Conservation (phyloP, 2,329 filamentous ascomycete species). For the Pseudogymnoascus pannorum region DNA sequence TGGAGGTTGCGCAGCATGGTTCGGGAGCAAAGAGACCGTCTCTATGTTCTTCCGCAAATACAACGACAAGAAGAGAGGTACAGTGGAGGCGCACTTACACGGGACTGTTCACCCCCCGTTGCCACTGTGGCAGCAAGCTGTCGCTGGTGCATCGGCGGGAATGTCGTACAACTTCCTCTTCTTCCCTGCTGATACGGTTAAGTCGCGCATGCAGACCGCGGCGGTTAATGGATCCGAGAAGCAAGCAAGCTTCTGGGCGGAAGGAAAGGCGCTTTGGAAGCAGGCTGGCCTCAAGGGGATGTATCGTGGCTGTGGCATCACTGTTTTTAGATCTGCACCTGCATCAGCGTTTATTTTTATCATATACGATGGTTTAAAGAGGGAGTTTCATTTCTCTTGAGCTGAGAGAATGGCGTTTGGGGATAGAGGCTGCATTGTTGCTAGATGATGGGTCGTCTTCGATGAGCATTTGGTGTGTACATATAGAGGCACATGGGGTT, state of each 20-base stretch:
- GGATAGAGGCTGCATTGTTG: conserved; percentile 5
- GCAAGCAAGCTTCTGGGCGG: conserved; percentile 60
- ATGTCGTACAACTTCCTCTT: conserved; percentile 96
- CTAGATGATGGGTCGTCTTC: neutral
- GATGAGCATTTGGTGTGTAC: neutral
- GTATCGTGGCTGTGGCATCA: conserved; percentile 93
- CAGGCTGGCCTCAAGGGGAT: conserved; percentile 76
- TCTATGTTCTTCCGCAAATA: conserved; percentile 60
- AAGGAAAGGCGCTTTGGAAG: conserved; percentile 68
- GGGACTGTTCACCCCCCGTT: conserved; percentile 40
- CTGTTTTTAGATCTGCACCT: conserved; percentile 76
- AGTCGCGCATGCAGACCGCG: conserved; percentile 91
- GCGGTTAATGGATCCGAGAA: conserved; percentile 45
- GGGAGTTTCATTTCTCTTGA: conserved; percentile 48
- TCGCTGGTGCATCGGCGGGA: conserved; percentile 80
- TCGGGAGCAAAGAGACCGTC: conserved; percentile 79
- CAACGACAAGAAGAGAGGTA: conserved; percentile 33
- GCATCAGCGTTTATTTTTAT: conserved; percentile 99
- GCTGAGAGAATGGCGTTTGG: conserved; percentile 9
- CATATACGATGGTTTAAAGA: conserved; percentile 81
- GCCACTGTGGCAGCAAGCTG: conserved; percentile 78
- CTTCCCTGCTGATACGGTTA: conserved; percentile 95
- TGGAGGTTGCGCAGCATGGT: conserved; percentile 91
- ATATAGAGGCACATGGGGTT: neutral
- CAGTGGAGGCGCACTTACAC: neutral